Evolutionary conservation across 192 early-diverging fungal genomes (phyloP).

Genomic region (Coemansia pectinata): DNA sequence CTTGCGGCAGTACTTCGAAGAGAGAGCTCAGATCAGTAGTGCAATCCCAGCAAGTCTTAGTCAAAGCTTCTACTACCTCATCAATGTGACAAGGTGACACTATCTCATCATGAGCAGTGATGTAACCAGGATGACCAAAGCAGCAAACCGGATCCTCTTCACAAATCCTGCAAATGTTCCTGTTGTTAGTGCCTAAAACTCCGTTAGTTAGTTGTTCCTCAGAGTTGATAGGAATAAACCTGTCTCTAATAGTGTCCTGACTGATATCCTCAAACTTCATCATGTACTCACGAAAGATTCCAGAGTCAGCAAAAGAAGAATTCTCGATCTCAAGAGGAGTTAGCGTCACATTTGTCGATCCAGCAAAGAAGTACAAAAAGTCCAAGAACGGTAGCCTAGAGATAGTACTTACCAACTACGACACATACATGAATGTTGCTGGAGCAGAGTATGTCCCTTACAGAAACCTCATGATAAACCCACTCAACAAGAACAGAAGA

Average conservation of each 20-base stretch:
- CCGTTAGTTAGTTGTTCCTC: constrained; percentile 4
- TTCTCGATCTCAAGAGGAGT: not conserved
- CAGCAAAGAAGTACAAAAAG: not conserved
- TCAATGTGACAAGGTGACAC: not conserved
- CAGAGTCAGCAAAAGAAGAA: not conserved
- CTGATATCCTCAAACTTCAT: not conserved
- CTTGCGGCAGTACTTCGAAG: not conserved
- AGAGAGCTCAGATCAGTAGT: not conserved
- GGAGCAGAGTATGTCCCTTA: not conserved
- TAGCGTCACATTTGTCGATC: not conserved
- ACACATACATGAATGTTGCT: not conserved
- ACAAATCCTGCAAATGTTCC: not conserved
- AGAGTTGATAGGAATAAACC: not conserved
- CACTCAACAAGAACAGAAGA: not conserved
- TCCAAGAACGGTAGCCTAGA: not conserved
- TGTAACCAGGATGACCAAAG: not conserved
- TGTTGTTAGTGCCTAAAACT: constrained; percentile 3
- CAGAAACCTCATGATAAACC: not conserved
- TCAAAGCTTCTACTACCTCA: not conserved
- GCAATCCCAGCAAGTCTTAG: not conserved
- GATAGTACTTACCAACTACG: not conserved
- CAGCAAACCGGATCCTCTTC: not conserved
- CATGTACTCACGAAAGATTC: not conserved
- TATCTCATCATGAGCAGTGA: not conserved
- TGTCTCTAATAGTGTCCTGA: not conserved